Percentiles rank a stretch among this genome's conserved stretches.
Evolutionary conservation across 1,284 basidiomycete genomes (phyloP).

Genomic region (Ustilago loliicola): DNA sequence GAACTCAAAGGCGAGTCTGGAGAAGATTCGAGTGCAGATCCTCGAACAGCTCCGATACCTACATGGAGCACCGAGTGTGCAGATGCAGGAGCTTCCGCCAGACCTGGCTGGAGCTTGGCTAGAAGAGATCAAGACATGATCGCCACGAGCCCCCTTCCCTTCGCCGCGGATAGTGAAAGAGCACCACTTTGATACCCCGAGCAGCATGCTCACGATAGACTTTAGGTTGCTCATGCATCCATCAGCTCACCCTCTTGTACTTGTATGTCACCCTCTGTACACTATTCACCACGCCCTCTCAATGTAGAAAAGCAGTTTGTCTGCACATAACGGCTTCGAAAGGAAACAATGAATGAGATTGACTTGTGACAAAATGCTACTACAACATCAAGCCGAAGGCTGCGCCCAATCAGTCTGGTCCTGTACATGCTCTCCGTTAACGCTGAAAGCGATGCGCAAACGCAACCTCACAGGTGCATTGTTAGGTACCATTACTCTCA

Average conservation of each 20-base stretch:
- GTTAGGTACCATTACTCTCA: constrained; percentile 88
- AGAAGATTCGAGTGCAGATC: constrained; percentile 86
- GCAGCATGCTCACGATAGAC: not conserved
- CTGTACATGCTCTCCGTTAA: constrained; percentile 77
- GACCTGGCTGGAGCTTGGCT: constrained; percentile 84
- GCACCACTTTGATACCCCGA: constrained; percentile 10
- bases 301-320: not conserved
- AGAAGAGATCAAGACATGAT: constrained; percentile 72
- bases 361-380: not conserved
- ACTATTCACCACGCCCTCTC: not conserved
- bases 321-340: not conserved
- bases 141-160: not conserved
- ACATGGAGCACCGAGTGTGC: constrained; percentile 93
- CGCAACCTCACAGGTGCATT: constrained; percentile 87
- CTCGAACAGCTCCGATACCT: constrained; percentile 92
- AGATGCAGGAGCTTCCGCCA: constrained; percentile 96
- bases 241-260: not conserved
- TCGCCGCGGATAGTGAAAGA: not conserved
- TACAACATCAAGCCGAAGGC: constrained; percentile 22
- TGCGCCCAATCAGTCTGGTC: constrained; percentile 87
- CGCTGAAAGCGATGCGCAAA: constrained; percentile 83
- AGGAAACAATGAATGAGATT: not conserved
- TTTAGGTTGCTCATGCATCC: not conserved
- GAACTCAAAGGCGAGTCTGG: constrained; percentile 80
- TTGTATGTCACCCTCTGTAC: constrained; percentile 3